Percentiles rank a stretch among this genome's conserved stretches.
Evolutionary conservation across 345 rosid genomes (phyloP).

Genomic region (Raphanus raphanistrum): DNA sequence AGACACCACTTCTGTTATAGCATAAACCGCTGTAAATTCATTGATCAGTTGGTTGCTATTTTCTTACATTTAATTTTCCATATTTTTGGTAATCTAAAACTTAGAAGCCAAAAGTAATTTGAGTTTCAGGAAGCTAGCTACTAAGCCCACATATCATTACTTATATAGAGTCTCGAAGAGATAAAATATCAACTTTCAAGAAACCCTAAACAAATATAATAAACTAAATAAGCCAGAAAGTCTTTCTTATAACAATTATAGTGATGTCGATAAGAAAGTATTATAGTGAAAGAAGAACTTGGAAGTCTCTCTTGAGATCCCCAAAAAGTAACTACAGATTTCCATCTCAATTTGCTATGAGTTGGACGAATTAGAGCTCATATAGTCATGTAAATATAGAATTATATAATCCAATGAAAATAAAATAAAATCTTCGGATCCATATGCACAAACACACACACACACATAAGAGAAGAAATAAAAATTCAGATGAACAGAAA

Average conservation of each 20-base stretch:
- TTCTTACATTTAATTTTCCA: background rate
- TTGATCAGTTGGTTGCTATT: background rate
- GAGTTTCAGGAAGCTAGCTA: background rate
- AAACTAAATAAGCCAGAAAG: background rate
- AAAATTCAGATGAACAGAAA: conserved; percentile 2
- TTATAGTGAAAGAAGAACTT: background rate
- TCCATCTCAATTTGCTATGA: background rate
- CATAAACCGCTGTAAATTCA: background rate
- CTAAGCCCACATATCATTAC: background rate
- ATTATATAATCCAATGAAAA: background rate
- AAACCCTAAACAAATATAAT: conserved; percentile 33
- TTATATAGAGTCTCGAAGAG: background rate
- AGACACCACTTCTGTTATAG: background rate
- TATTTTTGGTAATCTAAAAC: background rate
- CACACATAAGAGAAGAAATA: background rate
- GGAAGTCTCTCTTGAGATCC: conserved; percentile 28
- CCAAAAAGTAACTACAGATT: conserved; percentile 4
- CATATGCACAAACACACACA: background rate
- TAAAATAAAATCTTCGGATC: background rate
- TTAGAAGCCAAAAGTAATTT: background rate
- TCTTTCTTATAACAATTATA: no score
- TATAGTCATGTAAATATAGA: background rate
- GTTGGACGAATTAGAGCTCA: conserved; percentile 20
- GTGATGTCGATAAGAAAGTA: no score
- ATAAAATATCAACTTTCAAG: conserved; percentile 4